phyloP scores from a whole-genome alignment of 2,329 filamentous ascomycete species.

The Dothideomycetes sp. region DNA sequence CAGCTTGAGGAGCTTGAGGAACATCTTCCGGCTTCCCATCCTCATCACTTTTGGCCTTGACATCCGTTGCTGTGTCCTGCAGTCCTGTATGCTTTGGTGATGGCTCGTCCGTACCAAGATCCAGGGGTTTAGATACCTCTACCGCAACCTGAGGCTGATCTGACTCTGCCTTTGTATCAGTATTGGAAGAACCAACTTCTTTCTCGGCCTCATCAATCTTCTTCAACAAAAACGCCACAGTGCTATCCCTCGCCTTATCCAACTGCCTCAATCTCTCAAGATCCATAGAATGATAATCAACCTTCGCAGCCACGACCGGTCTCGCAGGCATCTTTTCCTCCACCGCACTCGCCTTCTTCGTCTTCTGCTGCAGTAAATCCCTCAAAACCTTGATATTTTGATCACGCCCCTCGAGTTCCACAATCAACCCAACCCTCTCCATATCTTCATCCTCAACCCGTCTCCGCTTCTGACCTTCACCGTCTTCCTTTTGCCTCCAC shows the following conservation, averaged over 20 bases:
- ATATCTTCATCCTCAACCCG: constrained; percentile 29
- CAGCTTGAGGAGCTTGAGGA: too few relatives aligned
- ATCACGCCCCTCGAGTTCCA: constrained; percentile 38
- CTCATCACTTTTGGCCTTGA: too few relatives aligned
- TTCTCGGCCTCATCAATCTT: constrained; percentile 44
- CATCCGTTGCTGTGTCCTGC: too few relatives aligned
- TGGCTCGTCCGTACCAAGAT: too few relatives aligned
- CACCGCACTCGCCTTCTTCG: constrained; percentile 21
- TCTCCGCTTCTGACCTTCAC: constrained; percentile 25
- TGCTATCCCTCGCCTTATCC: constrained; percentile 45
- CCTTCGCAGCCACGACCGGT: constrained; percentile 16
- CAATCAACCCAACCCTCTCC: constrained; percentile 26
- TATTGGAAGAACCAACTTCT: too few relatives aligned
- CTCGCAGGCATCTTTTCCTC: constrained; percentile 17
- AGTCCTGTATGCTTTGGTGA: too few relatives aligned
- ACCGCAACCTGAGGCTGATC: too few relatives aligned
- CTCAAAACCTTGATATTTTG: constrained; percentile 40
- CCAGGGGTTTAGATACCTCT: too few relatives aligned
- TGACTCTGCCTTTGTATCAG: too few relatives aligned
- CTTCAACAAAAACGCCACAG: constrained; percentile 43
- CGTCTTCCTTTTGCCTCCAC: constrained; percentile 31
- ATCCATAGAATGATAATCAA: constrained; percentile 35
- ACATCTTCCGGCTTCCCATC: too few relatives aligned
- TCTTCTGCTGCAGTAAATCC: constrained; percentile 37
- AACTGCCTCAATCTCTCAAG: constrained; percentile 33